Evolutionary conservation across 768 basidiomycete species (phyloP).

Genomic region (Leccinum ochraceum): DNA sequence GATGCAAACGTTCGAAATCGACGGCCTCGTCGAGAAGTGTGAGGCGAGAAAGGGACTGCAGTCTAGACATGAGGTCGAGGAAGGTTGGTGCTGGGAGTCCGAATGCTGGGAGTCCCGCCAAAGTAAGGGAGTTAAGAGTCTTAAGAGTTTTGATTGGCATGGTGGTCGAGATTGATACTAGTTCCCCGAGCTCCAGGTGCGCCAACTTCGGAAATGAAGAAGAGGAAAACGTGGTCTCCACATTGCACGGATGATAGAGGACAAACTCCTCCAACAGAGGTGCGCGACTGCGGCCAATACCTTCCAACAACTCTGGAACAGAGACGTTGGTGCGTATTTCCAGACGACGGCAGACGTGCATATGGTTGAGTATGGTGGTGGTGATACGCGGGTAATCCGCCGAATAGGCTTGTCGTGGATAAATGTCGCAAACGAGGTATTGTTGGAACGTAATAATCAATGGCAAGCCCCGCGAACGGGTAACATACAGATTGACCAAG

Average conservation of each 20-base stretch:
- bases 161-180: conserved; percentile 18
- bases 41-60: conserved; percentile 26
- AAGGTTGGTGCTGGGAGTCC: conserved; percentile 25
- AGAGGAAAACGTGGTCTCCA: conserved; percentile 15
- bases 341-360: conserved; percentile 27
- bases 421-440: conserved; percentile 20
- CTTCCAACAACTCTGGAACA: conserved; percentile 28
- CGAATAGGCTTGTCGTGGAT: conserved; percentile 20
- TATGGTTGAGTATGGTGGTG: conserved; percentile 28
- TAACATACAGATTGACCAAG: conserved; percentile 29
- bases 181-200: conserved; percentile 25
- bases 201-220: conserved; percentile 24
- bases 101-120: conserved; percentile 24
- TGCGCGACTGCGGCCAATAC: conserved; percentile 22
- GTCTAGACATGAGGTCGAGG: conserved; percentile 22
- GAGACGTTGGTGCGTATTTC: conserved; percentile 27
- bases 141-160: conserved; percentile 21
- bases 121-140: conserved; percentile 25
- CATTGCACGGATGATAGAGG: conserved; percentile 24
- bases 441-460: conserved; percentile 25
- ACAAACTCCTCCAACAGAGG: conserved; percentile 29
- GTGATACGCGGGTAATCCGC: conserved; percentile 26
- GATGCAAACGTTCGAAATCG: conserved; percentile 23
- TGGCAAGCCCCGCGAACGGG: conserved; percentile 28
- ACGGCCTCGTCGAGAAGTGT: conserved; percentile 29